These are phyloP conservation scores for Cadophora malorum DNA, from an alignment of 2,329 filamentous ascomycete genomes.

Conservation along the genomic window DNA sequence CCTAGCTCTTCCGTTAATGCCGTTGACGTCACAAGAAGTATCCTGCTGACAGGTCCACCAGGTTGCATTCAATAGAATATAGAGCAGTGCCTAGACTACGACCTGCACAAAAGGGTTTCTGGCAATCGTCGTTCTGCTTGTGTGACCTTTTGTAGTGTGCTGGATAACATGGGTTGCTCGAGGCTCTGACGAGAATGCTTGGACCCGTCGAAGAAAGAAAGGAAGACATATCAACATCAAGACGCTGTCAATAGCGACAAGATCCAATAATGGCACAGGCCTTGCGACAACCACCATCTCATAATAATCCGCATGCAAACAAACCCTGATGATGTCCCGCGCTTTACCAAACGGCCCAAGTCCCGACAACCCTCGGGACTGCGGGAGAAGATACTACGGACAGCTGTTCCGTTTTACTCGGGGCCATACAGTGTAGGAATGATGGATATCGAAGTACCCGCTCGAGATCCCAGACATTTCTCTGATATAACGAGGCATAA, in stretches of 20 bases:
- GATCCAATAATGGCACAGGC: neutral
- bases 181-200: neutral
- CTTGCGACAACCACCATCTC: conserved; percentile 5
- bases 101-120: too few relatives aligned
- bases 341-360: conserved; percentile 47
- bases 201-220: neutral
- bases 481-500: conserved; percentile 57
- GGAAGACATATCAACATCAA: neutral
- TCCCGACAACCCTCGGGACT: conserved; percentile 53
- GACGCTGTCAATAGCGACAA: neutral
- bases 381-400: conserved; percentile 55
- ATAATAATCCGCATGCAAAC: neutral
- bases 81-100: too few relatives aligned
- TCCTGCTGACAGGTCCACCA: too few relatives aligned
- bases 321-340: conserved; percentile 33
- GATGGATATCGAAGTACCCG: conserved; percentile 63
- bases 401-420: conserved; percentile 54
- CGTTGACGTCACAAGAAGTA: neutral
- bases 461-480: conserved; percentile 52
- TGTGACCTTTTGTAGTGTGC: neutral
- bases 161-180: neutral
- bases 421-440: conserved; percentile 58
- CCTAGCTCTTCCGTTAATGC: neutral
- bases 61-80: too few relatives aligned
- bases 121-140: too few relatives aligned